Percentiles rank a stretch among this genome's conserved stretches.
Conservation (phyloP, 2,329 filamentous ascomycete genomes). For the Hypoxylon sp. region DNA sequence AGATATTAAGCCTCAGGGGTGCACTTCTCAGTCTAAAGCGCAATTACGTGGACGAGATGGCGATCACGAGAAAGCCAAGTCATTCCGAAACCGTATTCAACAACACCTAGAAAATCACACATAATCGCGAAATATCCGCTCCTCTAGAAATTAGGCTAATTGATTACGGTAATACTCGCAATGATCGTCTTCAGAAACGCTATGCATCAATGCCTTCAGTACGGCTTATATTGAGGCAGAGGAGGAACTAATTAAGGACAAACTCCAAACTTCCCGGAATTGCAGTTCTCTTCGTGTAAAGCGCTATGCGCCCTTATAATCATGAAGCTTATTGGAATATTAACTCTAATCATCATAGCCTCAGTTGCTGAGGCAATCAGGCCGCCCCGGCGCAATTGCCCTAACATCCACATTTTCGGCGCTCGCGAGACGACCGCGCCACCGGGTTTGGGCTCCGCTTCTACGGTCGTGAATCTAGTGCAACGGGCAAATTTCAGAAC, state of each 20-base stretch:
- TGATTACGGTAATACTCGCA: constrained; percentile 10
- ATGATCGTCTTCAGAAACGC: constrained; percentile 28
- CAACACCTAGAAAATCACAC: background rate
- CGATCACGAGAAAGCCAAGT: background rate
- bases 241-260: background rate
- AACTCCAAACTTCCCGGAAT: background rate
- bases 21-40: background rate
- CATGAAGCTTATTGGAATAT: constrained; percentile 24
- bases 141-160: background rate
- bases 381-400: constrained; percentile 53
- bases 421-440: constrained; percentile 65
- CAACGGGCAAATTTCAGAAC: constrained; percentile 58
- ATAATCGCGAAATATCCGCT: constrained; percentile 1
- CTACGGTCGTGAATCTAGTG: constrained; percentile 62
- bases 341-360: constrained; percentile 10
- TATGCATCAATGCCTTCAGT: constrained; percentile 30
- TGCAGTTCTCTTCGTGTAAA: background rate
- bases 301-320: background rate
- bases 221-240: background rate
- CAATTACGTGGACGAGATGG: background rate
- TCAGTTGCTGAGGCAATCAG: background rate
- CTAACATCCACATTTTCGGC: constrained; percentile 63
- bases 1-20: background rate
- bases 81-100: constrained; percentile 11
- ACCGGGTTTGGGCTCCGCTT: constrained; percentile 61